Base-by-base conservation (phyloP, 177 flowering plant genomes). In the Vitis hybrid region DNA sequence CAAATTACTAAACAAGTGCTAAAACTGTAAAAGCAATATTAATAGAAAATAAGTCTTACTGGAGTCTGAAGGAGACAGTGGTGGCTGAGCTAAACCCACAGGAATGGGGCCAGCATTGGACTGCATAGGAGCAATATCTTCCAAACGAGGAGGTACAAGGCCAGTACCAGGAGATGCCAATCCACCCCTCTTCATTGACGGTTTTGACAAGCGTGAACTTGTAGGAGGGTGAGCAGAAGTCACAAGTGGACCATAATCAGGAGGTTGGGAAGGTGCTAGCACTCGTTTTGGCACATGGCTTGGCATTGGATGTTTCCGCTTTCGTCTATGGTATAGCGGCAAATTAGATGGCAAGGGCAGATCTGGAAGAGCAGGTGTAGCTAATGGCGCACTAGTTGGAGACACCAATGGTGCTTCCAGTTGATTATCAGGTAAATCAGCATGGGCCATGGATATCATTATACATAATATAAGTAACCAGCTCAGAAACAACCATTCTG, bases 11-110 rank as follows among this genome's bases (percentile, higher is more conserved):
- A 6, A n/a, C 18, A 58, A 24, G 13, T 0, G 13, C n/a, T 11
- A 16, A 4, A 58, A 57, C 30, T 6, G 14, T n/a, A 3, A 62
- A 11, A 56, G 2, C 5, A 14, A 56, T 3, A 14, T 40, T 15
- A 18, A 16, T 30, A 40, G 3, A 56, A 54, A 15, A 58, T 30
- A 46, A 32, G 66, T 48, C 87, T 81, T 80, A 94, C 98, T 77
- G 10, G 97, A 82, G 48, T 67, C 60, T 21, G 66, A 24, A 56
- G 97, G 93, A 71, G 97, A 78, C 24, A 94, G 69, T n/a, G 97
- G 93, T 49, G 98, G 92, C 82, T 86, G 88, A 70, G 86, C 79
- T 72, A 92, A 81, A 71, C 91, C 85, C 60, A 84, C 48, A 72
- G 91, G 81, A 51, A 82, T 15, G 35, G 78, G 58, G 56, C 82